Conservation (phyloP, 345 rosid genomes). For the Alliaria petiolata region DNA sequence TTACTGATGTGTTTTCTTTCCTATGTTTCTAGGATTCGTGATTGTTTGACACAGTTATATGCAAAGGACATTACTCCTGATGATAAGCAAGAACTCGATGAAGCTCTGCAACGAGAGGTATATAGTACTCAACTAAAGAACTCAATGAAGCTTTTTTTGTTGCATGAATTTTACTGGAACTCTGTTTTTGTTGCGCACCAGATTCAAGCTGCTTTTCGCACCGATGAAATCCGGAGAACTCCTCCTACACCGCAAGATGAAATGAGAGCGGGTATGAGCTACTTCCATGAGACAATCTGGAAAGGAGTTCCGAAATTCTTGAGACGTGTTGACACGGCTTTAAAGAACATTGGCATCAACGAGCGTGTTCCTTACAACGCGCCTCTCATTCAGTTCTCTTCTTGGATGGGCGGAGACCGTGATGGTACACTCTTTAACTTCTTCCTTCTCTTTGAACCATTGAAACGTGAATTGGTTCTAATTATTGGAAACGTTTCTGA, state of each 20-base stretch:
- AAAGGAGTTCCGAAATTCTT: slow-evolving; percentile 96
- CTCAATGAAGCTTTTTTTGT: not conserved
- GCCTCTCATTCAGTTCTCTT: slow-evolving; percentile 94
- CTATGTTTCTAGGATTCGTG: slow-evolving; percentile 56
- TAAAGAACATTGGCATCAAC: slow-evolving; percentile 87
- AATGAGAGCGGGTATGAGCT: slow-evolving; percentile 99
- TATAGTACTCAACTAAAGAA: slow-evolving; percentile 16
- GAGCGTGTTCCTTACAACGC: slow-evolving; percentile 98
- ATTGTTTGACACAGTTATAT: slow-evolving; percentile 82
- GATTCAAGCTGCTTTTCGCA: slow-evolving; percentile 99
- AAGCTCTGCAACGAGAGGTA: slow-evolving; percentile 97
- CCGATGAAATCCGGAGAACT: slow-evolving; percentile 92
- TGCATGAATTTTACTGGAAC: not conserved
- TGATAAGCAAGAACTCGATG: slow-evolving; percentile 98
- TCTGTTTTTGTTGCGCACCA: slow-evolving; percentile 21
- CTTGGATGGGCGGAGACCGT: slow-evolving; percentile 99
- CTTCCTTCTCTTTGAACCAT: not conserved
- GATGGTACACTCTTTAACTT: slow-evolving; percentile 53
- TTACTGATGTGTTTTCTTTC: slow-evolving; percentile 6
- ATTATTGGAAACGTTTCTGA: not conserved
- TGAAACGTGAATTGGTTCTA: not conserved
- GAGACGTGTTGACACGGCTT: slow-evolving; percentile 93
- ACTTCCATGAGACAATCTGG: slow-evolving; percentile 99
- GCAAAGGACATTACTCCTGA: slow-evolving; percentile 97
- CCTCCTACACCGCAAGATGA: slow-evolving; percentile 99